These are phyloP conservation scores for Xerocomellus chrysenteron DNA, from an alignment of 768 basidiomycete genomes.

Conservation along the genomic window DNA sequence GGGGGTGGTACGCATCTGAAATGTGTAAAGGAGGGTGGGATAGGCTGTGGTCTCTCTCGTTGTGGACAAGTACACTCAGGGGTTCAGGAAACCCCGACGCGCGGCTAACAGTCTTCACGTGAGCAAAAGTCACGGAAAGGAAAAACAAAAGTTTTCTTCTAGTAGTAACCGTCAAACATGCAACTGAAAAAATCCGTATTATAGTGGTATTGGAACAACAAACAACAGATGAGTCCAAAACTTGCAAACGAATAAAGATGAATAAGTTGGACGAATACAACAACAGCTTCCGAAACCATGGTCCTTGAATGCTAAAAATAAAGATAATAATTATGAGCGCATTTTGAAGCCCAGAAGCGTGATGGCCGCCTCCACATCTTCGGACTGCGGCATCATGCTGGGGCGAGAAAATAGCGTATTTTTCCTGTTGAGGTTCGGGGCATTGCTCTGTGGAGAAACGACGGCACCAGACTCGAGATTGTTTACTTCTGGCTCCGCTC, in stretches of 20 bases:
- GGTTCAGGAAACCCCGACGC: neutral
- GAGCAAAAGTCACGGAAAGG: constrained; percentile 1
- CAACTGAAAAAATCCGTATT: neutral
- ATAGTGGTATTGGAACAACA: constrained; percentile 11
- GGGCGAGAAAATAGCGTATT: neutral
- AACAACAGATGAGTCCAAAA: constrained; percentile 4
- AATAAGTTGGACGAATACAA: constrained; percentile 29
- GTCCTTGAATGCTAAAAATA: neutral
- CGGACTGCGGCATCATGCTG: constrained; percentile 16
- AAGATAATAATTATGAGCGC: constrained; percentile 5
- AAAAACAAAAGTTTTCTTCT: neutral
- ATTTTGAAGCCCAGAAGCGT: constrained; percentile 36
- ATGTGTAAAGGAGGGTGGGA: constrained; percentile 16
- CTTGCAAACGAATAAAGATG: constrained; percentile 22
- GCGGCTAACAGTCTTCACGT: constrained; percentile 31
- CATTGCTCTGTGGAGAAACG: constrained; percentile 4
- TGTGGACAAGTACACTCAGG: constrained; percentile 1
- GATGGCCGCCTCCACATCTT: constrained; percentile 39
- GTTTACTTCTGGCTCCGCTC: constrained; percentile 16
- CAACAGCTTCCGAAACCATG: neutral
- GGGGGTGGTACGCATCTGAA: constrained; percentile 25
- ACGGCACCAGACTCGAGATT: constrained; percentile 12
- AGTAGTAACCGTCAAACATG: neutral
- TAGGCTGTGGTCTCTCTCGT: constrained; percentile 22
- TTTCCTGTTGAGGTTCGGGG: constrained; percentile 1